A percentile compares a stretch with the other conserved stretches of the same genome.
These are phyloP conservation scores for Argentina anserina DNA, from an alignment of 306 rosid species.

Conservation along the genomic window DNA sequence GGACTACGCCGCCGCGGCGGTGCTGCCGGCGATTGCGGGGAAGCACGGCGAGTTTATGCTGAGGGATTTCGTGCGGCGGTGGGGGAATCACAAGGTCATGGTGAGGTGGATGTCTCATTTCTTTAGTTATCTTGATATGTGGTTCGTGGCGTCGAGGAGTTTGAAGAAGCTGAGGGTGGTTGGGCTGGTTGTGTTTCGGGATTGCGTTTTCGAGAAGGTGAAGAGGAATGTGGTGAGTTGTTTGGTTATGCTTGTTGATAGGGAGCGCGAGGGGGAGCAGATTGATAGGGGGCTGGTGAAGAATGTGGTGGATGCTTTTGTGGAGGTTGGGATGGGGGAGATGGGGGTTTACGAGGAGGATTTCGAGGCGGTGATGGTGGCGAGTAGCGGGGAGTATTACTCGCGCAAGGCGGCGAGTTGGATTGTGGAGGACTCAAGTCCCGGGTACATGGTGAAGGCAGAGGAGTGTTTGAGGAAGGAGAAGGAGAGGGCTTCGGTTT, in stretches of 20 bases:
- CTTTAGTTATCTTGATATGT: not conserved
- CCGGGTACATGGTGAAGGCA: constrained; percentile 80
- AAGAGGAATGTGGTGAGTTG: not conserved
- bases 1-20: not conserved
- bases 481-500: constrained; percentile 30
- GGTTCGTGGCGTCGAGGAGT: not conserved
- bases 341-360: constrained; percentile 49
- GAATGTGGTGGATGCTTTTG: constrained; percentile 40
- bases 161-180: not conserved
- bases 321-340: constrained; percentile 58
- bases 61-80: not conserved
- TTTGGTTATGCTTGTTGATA: constrained; percentile 22
- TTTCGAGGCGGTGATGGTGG: constrained; percentile 55
- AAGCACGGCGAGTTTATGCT: constrained; percentile 2
- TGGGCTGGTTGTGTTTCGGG: not conserved
- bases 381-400: constrained; percentile 46
- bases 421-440: constrained; percentile 63
- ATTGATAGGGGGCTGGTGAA: constrained; percentile 48
- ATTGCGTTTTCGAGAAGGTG: not conserved
- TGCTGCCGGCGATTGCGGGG: not conserved
- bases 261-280: constrained; percentile 72
- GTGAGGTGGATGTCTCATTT: not conserved
- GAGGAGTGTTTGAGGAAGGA: constrained; percentile 38
- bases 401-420: constrained; percentile 57
- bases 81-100: not conserved